Percentiles rank a stretch among this genome's conserved stretches.
Conservation (phyloP, 306 rosid species). For the Boehmeria nivea region DNA sequence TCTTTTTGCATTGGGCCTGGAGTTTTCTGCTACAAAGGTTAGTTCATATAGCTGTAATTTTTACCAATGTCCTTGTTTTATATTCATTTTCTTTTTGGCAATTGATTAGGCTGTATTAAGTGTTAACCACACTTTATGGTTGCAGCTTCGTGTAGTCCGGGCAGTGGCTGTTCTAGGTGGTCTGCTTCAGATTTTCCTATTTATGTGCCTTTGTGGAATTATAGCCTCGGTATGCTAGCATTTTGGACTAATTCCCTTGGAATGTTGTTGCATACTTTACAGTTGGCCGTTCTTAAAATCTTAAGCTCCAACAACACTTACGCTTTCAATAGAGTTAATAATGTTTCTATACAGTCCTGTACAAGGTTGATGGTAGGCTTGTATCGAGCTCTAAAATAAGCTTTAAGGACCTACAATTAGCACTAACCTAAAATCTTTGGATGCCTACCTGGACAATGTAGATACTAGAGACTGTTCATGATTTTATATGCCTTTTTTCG, state of each 20-base stretch:
- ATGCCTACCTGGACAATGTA: too few species aligned
- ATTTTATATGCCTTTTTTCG: neutral
- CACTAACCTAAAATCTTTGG: too few species aligned
- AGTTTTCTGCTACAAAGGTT: slow-evolving; percentile 85
- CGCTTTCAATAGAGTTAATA: neutral
- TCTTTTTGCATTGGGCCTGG: slow-evolving; percentile 93
- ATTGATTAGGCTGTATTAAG: slow-evolving; percentile 14
- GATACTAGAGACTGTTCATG: neutral
- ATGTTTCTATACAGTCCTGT: neutral
- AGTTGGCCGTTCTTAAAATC: neutral
- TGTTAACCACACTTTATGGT: slow-evolving; percentile 22
- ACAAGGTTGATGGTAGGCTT: neutral
- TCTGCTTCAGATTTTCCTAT: slow-evolving; percentile 81
- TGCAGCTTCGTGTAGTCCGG: slow-evolving; percentile 89
- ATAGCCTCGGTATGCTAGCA: slow-evolving; percentile 67
- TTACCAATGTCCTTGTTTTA: slow-evolving; percentile 19
- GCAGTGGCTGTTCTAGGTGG: slow-evolving; percentile 95
- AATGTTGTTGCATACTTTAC: slow-evolving; percentile 20
- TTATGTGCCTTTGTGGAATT: slow-evolving; percentile 90
- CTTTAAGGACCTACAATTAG: too few species aligned
- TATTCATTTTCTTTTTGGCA: slow-evolving; percentile 23
- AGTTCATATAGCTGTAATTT: slow-evolving; percentile 13
- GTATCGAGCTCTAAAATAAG: too few species aligned
- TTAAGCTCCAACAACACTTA: neutral
- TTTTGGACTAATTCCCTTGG: neutral